Conservation (phyloP, 1,284 basidiomycete species). For the Boletus semigastroideus region DNA sequence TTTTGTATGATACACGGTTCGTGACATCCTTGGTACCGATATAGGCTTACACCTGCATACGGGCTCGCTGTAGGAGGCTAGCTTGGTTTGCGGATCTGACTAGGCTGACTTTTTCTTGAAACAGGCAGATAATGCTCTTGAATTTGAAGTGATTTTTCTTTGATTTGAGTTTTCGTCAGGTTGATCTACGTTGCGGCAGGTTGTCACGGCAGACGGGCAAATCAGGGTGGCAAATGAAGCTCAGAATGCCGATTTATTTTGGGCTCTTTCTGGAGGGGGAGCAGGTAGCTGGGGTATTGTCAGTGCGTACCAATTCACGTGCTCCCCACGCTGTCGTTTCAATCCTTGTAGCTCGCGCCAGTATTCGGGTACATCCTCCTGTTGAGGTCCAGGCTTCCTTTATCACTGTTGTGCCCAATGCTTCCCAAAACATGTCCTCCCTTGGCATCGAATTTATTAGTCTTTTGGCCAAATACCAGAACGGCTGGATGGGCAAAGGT, state of each 20-base stretch:
- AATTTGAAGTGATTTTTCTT: slow-evolving; percentile 16
- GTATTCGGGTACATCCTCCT: slow-evolving; percentile 12
- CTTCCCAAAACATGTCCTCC: slow-evolving; percentile 7
- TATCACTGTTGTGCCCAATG: slow-evolving; percentile 8
- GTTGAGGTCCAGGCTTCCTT: slow-evolving; percentile 13
- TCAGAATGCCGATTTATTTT: slow-evolving; percentile 27
- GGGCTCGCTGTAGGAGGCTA: slow-evolving; percentile 5
- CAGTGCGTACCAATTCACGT: slow-evolving; percentile 12
- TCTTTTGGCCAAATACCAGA: slow-evolving; percentile 16
- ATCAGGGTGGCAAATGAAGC: slow-evolving; percentile 19
- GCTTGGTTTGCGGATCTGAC: not conserved
- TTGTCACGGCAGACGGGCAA: slow-evolving; percentile 23
- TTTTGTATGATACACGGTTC: not conserved
- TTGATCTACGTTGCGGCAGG: not conserved
- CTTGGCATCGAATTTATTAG: slow-evolving; percentile 20
- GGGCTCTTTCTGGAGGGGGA: slow-evolving; percentile 26
- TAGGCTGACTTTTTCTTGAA: not conserved
- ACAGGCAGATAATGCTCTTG: slow-evolving; percentile 17
- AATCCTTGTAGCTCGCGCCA: slow-evolving; percentile 14
- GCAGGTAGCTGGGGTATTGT: slow-evolving; percentile 29
- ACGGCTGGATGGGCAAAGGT: slow-evolving; percentile 5
- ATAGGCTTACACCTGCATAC: slow-evolving; percentile 16
- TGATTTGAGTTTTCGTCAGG: too few relatives aligned
- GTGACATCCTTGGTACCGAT: not conserved
- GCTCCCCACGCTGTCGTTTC: not conserved